Evolutionary conservation across 2,329 filamentous ascomycete genomes (phyloP).

Genomic region (Colletotrichum sp.): DNA sequence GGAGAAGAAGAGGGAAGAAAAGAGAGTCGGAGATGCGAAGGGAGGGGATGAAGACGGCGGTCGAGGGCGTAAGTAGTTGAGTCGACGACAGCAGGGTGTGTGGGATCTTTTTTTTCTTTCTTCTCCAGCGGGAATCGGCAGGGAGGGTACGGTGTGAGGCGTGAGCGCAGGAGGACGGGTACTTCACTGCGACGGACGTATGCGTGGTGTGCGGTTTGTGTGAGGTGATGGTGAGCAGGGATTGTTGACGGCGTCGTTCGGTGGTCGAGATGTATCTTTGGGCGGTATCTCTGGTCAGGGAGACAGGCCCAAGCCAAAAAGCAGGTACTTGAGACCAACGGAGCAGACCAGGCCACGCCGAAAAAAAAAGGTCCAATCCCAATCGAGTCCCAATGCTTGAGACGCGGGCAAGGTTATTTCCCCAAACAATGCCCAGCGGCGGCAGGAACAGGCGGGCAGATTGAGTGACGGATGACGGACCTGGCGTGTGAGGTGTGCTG

Average conservation of each 20-base stretch:
- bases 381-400: not conserved
- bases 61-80: slow-evolving; percentile 21
- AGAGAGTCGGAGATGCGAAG: slow-evolving; percentile 16
- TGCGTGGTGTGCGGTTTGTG: slow-evolving; percentile 5
- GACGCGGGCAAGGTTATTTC: not conserved
- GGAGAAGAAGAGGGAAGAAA: not conserved
- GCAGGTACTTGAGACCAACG: not conserved
- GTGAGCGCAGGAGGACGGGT: not conserved
- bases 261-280: not conserved
- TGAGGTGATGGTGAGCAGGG: slow-evolving; percentile 19
- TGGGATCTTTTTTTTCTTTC: not conserved
- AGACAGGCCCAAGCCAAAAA: not conserved
- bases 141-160: slow-evolving; percentile 5
- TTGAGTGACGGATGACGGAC: not conserved
- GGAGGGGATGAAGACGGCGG: slow-evolving; percentile 14
- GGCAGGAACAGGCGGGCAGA: slow-evolving; percentile 9
- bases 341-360: not conserved
- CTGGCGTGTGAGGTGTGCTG: not conserved
- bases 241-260: slow-evolving; percentile 2
- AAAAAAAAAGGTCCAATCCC: not conserved
- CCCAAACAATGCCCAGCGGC: slow-evolving; percentile 13
- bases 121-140: slow-evolving; percentile 19
- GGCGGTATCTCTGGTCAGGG: not conserved
- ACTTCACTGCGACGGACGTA: not conserved
- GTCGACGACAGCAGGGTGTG: not conserved